Evolutionary conservation across 306 rosid species (phyloP).

Genomic region (Gillenia trifoliata): DNA sequence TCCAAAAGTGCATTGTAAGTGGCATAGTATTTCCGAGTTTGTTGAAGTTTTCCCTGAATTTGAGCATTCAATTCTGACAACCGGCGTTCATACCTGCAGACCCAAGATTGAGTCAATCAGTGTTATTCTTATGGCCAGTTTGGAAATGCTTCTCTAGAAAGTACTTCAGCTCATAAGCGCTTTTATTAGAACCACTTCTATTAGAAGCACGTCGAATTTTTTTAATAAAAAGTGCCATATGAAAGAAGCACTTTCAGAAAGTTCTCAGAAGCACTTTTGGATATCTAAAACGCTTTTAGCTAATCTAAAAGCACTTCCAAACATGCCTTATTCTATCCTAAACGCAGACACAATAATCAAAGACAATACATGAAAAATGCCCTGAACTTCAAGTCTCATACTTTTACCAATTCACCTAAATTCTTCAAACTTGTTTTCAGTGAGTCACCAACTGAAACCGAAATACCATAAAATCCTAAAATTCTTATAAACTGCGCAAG

Average conservation of each 20-base stretch:
- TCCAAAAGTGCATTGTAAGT: constrained; percentile 89
- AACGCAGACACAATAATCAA: neutral
- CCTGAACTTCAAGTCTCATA: neutral
- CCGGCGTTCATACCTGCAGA: constrained; percentile 65
- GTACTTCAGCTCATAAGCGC: neutral
- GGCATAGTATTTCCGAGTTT: constrained; percentile 74
- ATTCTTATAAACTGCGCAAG: neutral
- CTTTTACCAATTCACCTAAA: neutral
- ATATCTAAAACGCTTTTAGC: neutral
- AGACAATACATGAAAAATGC: neutral
- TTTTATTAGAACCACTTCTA: neutral
- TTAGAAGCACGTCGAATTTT: neutral
- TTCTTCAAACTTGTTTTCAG: neutral
- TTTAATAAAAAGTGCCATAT: no score
- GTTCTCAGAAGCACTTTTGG: neutral
- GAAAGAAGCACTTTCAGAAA: neutral
- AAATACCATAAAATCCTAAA: neutral
- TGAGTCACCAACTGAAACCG: neutral
- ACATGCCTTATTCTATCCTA: neutral
- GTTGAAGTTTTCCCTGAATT: constrained; percentile 83
- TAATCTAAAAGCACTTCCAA: no score
- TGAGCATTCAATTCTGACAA: constrained; percentile 68
- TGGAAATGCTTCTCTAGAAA: neutral
- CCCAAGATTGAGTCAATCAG: constrained; percentile 20
- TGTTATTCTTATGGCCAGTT: neutral